Conservation (phyloP, 2,329 filamentous ascomycete species). For the Davidsoniella neocaledoniae region DNA sequence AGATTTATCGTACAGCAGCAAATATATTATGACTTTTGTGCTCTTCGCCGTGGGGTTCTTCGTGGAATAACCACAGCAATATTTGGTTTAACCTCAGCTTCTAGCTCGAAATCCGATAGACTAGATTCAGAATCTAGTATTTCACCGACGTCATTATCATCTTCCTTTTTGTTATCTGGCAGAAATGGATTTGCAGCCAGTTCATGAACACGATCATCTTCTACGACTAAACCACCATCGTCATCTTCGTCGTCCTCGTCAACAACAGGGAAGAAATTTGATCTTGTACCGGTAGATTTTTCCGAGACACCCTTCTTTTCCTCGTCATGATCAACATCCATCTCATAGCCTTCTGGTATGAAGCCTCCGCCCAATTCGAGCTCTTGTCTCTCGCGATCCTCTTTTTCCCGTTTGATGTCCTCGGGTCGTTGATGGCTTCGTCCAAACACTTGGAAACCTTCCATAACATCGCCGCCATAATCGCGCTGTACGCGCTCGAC, state of each 20-base stretch:
- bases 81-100: not conserved
- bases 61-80: too few species aligned
- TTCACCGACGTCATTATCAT: not conserved
- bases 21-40: too few species aligned
- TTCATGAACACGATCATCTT: constrained; percentile 1
- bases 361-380: constrained; percentile 45
- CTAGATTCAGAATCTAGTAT: not conserved
- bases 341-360: constrained; percentile 38
- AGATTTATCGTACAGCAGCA: too few species aligned
- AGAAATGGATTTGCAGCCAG: not conserved
- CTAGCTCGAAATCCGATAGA: not conserved
- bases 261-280: constrained; percentile 31
- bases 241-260: constrained; percentile 27
- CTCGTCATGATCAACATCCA: constrained; percentile 25
- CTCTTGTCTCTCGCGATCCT: constrained; percentile 26
- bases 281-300: constrained; percentile 14
- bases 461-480: constrained; percentile 50
- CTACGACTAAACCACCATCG: constrained; percentile 16
- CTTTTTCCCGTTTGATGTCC: constrained; percentile 12
- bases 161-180: not conserved
- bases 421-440: constrained; percentile 7
- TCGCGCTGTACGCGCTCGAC: constrained; percentile 59
- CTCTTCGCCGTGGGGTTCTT: too few species aligned
- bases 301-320: constrained; percentile 5
- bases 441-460: constrained; percentile 16